phyloP scores from a whole-genome alignment of 768 basidiomycete genomes.

The Cyclocybe aegerita region DNA sequence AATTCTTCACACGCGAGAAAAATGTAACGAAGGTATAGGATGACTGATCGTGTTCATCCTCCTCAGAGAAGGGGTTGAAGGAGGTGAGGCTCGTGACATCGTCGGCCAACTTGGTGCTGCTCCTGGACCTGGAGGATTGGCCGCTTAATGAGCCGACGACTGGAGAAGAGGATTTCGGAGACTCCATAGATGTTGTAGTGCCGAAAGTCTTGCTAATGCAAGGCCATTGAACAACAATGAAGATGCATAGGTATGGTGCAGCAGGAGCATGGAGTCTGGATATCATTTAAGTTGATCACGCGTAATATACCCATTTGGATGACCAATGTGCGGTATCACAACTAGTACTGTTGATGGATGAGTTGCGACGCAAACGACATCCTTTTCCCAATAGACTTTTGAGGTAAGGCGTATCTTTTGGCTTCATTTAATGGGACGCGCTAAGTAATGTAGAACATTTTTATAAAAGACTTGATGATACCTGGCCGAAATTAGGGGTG shows the following conservation, averaged over 20 bases:
- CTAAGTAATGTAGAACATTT: background rate
- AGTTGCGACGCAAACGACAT: no score
- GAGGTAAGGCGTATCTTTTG: no score
- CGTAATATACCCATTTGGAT: no score
- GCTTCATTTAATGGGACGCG: no score
- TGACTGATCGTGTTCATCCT: slow-evolving; percentile 87
- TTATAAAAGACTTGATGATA: background rate
- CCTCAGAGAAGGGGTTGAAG: slow-evolving; percentile 91
- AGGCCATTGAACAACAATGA: no score
- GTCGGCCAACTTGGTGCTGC: slow-evolving; percentile 54
- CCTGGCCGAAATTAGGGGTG: background rate
- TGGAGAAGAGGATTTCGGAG: slow-evolving; percentile 31
- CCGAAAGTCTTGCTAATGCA: no score
- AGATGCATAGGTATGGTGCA: no score
- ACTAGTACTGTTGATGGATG: no score
- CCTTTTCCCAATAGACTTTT: no score
- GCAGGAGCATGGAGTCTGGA: no score
- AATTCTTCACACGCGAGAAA: slow-evolving; percentile 79
- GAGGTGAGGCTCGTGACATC: slow-evolving; percentile 79
- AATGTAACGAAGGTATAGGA: slow-evolving; percentile 85
- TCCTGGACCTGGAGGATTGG: slow-evolving; percentile 58
- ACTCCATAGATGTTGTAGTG: slow-evolving; percentile 19
- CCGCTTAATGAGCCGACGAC: slow-evolving; percentile 34
- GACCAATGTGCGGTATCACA: no score
- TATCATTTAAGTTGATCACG: no score